These are phyloP conservation scores for Magnusiomyces suaveolens DNA, from an alignment of 1,139 yeast genomes.

Conservation along the genomic window DNA sequence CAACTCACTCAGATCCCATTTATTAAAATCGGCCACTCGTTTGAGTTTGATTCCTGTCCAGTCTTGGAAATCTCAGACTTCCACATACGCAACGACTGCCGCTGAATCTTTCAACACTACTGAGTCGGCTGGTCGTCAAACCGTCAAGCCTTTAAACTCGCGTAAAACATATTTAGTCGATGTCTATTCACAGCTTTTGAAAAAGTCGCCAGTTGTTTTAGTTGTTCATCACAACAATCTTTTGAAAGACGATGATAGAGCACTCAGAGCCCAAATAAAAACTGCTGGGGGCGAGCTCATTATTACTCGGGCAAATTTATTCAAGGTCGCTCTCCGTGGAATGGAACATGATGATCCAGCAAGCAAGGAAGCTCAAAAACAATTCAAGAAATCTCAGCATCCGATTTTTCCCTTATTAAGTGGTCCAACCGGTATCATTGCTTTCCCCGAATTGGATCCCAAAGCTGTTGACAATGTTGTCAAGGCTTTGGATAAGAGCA, in stretches of 20 bases:
- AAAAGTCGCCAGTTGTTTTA: conserved; percentile 56
- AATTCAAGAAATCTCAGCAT: conserved; percentile 38
- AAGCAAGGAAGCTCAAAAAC: conserved; percentile 38
- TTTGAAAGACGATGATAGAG: conserved; percentile 55
- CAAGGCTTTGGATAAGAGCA: conserved; percentile 50
- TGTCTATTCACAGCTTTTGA: conserved; percentile 61
- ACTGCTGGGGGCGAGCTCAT: conserved; percentile 58
- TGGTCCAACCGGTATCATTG: conserved; percentile 83
- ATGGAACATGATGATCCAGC: conserved; percentile 69
- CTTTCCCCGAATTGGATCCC: conserved; percentile 66
- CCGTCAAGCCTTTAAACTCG: conserved; percentile 18
- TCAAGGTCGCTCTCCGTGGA: conserved; percentile 68
- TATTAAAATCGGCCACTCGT: too few species aligned
- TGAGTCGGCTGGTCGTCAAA: conserved; percentile 6
- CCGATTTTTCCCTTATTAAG: conserved; percentile 59
- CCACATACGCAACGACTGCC: background rate
- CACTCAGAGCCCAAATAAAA: conserved; percentile 51
- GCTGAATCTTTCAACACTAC: background rate
- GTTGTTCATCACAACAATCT: conserved; percentile 80
- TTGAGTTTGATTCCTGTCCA: background rate
- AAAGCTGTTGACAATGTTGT: conserved; percentile 49
- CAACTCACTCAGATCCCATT: background rate
- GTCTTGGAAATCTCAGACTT: background rate
- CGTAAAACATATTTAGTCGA: conserved; percentile 81
- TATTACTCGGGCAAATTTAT: conserved; percentile 56